A percentile compares a stretch with the other conserved stretches of the same genome.
phyloP scores from a whole-genome alignment of 768 basidiomycete genomes.

The Leccinum rimulosum region DNA sequence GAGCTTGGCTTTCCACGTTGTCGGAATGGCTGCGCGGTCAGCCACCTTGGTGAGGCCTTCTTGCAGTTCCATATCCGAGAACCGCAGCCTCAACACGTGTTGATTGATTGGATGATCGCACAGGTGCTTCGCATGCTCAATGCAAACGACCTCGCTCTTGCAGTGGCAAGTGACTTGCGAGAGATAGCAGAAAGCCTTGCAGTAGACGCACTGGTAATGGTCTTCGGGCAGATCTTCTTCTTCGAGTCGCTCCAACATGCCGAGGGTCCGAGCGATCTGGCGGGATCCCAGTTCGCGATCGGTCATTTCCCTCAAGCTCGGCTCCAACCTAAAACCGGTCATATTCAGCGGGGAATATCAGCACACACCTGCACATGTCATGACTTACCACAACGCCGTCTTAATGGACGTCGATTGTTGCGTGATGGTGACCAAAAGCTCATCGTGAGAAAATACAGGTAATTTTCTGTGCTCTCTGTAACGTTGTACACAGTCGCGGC shows the following conservation, averaged over 20 bases:
- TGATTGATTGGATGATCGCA: conserved; percentile 63
- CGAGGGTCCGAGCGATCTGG: conserved; percentile 52
- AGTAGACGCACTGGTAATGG: conserved; percentile 90
- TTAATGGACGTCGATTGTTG: conserved; percentile 89
- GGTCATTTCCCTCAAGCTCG: conserved; percentile 85
- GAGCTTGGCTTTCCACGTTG: conserved; percentile 73
- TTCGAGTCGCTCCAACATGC: conserved; percentile 68
- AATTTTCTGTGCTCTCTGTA: conserved; percentile 90
- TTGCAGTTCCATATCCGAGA: conserved; percentile 73
- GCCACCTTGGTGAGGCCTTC: conserved; percentile 65
- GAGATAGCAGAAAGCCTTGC: conserved; percentile 94
- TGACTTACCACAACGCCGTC: conserved; percentile 84
- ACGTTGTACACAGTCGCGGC: conserved; percentile 82
- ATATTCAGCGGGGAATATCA: conserved; percentile 21
- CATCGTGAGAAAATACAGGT: conserved; percentile 98
- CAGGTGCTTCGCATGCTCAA: conserved; percentile 76
- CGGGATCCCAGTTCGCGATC: conserved; percentile 77
- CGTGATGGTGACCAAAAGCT: conserved; percentile 96
- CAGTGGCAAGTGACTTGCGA: conserved; percentile 87
- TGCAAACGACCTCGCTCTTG: conserved; percentile 76
- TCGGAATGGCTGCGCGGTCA: conserved; percentile 71
- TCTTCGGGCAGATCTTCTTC: conserved; percentile 86
- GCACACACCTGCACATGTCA: conserved; percentile 8
- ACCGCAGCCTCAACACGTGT: conserved; percentile 71
- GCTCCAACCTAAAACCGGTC: conserved; percentile 62